Conservation (phyloP, 805 yeast species). For the Naumovozyma dairenensis region DNA sequence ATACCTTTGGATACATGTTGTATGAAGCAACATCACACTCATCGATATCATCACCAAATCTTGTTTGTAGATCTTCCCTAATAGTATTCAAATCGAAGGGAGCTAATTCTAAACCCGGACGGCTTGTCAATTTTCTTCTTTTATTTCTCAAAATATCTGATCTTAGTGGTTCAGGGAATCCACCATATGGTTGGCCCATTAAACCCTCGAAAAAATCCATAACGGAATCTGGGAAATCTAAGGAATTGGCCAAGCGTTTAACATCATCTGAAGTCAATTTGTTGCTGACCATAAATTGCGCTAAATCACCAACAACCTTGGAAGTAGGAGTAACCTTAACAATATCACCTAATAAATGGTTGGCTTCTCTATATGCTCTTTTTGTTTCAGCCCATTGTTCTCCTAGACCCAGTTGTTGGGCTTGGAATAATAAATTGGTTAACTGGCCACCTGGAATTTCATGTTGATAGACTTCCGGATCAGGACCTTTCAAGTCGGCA, state of each 20-base stretch:
- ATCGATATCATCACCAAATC: constrained; percentile 63
- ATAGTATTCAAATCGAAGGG: constrained; percentile 70
- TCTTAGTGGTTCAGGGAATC: constrained; percentile 97
- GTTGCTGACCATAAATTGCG: constrained; percentile 96
- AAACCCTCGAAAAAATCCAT: constrained; percentile 96
- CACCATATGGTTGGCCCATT: constrained; percentile 98
- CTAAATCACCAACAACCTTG: constrained; percentile 96
- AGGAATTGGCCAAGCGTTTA: constrained; percentile 68
- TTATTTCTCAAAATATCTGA: constrained; percentile 79
- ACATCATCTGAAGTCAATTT: constrained; percentile 78
- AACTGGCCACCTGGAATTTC: constrained; percentile 99
- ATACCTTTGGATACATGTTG: constrained; percentile 95
- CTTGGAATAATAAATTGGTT: constrained; percentile 94
- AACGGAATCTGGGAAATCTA: constrained; percentile 97
- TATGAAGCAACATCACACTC: constrained; percentile 89
- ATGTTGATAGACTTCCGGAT: constrained; percentile 94
- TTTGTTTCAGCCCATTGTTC: constrained; percentile 92
- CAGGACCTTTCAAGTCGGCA: constrained; percentile 97
- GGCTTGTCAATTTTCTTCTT: constrained; percentile 73
- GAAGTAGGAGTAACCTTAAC: constrained; percentile 98
- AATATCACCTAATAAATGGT: constrained; percentile 81
- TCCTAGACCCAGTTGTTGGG: constrained; percentile 95
- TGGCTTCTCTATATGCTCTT: constrained; percentile 84
- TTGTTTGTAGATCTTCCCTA: constrained; percentile 57
- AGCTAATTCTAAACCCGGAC: constrained; percentile 83